Evolutionary conservation across 2,329 filamentous ascomycete genomes (phyloP).

Genomic region (Acrocalymma vagum): DNA sequence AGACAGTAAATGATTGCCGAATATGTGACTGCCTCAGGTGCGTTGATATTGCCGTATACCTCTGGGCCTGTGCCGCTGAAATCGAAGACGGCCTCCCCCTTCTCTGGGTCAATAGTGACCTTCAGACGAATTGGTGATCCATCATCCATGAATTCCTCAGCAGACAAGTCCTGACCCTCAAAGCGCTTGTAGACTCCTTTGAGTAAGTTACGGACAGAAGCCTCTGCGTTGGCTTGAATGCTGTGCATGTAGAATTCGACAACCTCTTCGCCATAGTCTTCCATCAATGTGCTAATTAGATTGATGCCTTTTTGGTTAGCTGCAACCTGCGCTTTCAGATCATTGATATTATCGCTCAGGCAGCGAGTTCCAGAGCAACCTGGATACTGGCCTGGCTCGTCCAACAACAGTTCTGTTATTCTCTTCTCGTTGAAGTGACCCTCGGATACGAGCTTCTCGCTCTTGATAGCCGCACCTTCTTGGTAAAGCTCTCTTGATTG

Average conservation of each 20-base stretch:
- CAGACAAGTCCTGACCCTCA: slow-evolving; percentile 73
- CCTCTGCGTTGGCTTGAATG: slow-evolving; percentile 83
- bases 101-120: slow-evolving; percentile 76
- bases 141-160: slow-evolving; percentile 87
- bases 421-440: slow-evolving; percentile 81
- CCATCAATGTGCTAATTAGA: slow-evolving; percentile 76
- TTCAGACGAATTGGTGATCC: slow-evolving; percentile 79
- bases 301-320: slow-evolving; percentile 88
- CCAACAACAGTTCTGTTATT: slow-evolving; percentile 74
- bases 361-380: slow-evolving; percentile 83
- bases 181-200: slow-evolving; percentile 76
- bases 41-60: slow-evolving; percentile 82
- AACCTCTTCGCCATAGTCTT: slow-evolving; percentile 78
- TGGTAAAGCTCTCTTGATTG: slow-evolving; percentile 69
- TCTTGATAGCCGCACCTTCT: slow-evolving; percentile 65
- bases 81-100: slow-evolving; percentile 81
- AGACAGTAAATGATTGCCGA: slow-evolving; percentile 88
- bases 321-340: slow-evolving; percentile 86
- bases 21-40: slow-evolving; percentile 82
- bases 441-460: slow-evolving; percentile 75
- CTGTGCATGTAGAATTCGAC: slow-evolving; percentile 86
- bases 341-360: slow-evolving; percentile 83
- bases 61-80: slow-evolving; percentile 81
- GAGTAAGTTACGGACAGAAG: slow-evolving; percentile 76
- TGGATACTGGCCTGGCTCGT: slow-evolving; percentile 76